Base-by-base conservation (phyloP, 164 flowering plant genomes). In the Magnolia changhungtana region DNA sequence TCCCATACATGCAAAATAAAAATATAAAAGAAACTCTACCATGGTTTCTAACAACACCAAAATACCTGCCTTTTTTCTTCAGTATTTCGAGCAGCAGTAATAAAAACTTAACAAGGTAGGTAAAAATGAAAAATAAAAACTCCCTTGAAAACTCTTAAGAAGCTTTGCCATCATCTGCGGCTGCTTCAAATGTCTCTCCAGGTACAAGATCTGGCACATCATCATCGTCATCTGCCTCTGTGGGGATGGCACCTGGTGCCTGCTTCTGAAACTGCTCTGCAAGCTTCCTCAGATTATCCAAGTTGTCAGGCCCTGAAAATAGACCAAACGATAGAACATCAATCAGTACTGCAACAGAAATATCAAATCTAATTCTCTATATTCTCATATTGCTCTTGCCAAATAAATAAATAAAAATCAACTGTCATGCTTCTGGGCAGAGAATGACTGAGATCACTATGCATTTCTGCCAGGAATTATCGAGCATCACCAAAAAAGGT, bases 261-360 rank as follows among this genome's bases (percentile, higher is more conserved):
- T 85, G 85, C 82, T 84, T 87, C 85, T 90, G 89, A 78, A 90
- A 88, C 79, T 90, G 89, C 83, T 90, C 93, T 0, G 93, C 90
- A 37, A 90, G 83, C 82, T 83, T 83, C 84, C 88, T 87, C 83
- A 90, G 79, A 78, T 88, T 87, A 81, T 88, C 93, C 85, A 88
- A 75, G 82, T 90, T 90, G 82, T 90, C 93, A 14, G 91, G 90
- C 8, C 93, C 90, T 89, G 85, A 45, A 74, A 73, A 76, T 16
- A 45, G 1, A 63, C 11, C 7, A 8, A 23, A 8, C 16, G 3
- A 72, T 11, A 50, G 63, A 64, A 10, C 58, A 50, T 68, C 19
- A 31, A 37, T 68, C 50, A 31, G 14, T 14, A 68, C 8, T 18
- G 14, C 71, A 29, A 55, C 45, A 37, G 45, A 37, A 37, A 37